Base-by-base conservation (phyloP, 2,329 filamentous ascomycete species). In the Paramyrothecium roridum region DNA sequence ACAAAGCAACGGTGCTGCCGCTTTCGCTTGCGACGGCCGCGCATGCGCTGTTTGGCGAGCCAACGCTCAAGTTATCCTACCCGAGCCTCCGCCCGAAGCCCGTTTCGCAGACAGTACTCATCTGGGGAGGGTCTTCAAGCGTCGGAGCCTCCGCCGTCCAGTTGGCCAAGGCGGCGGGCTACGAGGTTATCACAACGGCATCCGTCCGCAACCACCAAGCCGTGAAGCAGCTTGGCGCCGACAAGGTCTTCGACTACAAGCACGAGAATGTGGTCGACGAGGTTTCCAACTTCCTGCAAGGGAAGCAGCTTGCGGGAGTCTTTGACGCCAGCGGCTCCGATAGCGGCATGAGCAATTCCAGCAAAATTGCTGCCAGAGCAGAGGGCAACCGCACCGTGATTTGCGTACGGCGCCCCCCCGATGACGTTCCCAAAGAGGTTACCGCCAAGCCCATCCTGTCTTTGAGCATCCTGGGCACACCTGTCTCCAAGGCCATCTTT, bases 141-240 rank as follows among this genome's bases (percentile, higher is more conserved):
- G 76, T 79, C 1, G 78, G 80, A 1, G 71, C 71, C 45, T 74
- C 72, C 47, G 75, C 74, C 1, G 73, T 80, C 12, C 80, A 82
- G 56, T 66, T 81, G 1, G 72, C 73, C 1, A 64, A 67, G 7
- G 72, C 70, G 0, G 71, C 75, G 1, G 79, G 79, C 0, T 78
- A 76, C 56, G 65, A 75, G 16, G 77, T 82, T 12, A 61, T 80
- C 45, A 65, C 74, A 1, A 79, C 76, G 0, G 70, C 71, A 1
- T 76, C 74, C 0, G 60, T 67, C 13, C 70, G 66, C 46, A 81
- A 81, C 60, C 73, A 75, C n/a, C 72, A 71, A 1, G 71, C 72
- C 51, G 63, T 77, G 17, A 74, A 72, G 58, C 58, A 61, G 13
- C 70, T 82, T 0, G 80, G 80, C 1, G 77, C 77, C 2, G 65